phyloP scores from a whole-genome alignment of 2,329 filamentous ascomycete species.

The Pezicula radicicola region DNA sequence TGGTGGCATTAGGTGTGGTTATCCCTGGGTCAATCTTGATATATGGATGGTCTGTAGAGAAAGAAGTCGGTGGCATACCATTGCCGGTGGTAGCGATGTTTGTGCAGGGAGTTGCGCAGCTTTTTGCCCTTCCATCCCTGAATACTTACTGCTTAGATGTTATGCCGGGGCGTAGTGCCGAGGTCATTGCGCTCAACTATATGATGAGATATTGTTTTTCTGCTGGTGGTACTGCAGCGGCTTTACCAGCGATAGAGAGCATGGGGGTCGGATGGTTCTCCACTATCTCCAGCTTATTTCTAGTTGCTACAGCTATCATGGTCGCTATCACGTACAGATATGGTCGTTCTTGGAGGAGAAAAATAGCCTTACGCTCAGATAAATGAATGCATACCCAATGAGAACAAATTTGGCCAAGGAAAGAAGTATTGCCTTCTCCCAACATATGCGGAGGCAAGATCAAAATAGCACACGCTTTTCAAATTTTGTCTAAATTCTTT shows the following conservation, averaged over 20 bases:
- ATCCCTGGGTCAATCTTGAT: slow-evolving; percentile 63
- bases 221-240: slow-evolving; percentile 66
- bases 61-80: slow-evolving; percentile 47
- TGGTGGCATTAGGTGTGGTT: slow-evolving; percentile 53
- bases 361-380: too few species aligned
- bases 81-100: slow-evolving; percentile 72
- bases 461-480: too few species aligned
- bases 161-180: slow-evolving; percentile 66
- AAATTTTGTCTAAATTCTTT: too few species aligned
- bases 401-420: too few species aligned
- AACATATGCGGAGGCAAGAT: too few species aligned
- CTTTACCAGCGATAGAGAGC: slow-evolving; percentile 66
- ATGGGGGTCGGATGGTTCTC: slow-evolving; percentile 82
- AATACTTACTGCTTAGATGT: slow-evolving; percentile 84
- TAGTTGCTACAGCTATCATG: slow-evolving; percentile 29
- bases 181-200: slow-evolving; percentile 80
- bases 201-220: slow-evolving; percentile 74
- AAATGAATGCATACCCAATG: too few species aligned
- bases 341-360: too few species aligned
- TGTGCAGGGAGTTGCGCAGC: slow-evolving; percentile 68
- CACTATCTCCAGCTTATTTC: slow-evolving; percentile 56
- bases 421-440: too few species aligned
- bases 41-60: slow-evolving; percentile 61
- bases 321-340: too few species aligned
- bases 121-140: slow-evolving; percentile 72